Evolutionary conservation across 2,329 filamentous ascomycete genomes (phyloP).

Genomic region (Balansia obtecta): DNA sequence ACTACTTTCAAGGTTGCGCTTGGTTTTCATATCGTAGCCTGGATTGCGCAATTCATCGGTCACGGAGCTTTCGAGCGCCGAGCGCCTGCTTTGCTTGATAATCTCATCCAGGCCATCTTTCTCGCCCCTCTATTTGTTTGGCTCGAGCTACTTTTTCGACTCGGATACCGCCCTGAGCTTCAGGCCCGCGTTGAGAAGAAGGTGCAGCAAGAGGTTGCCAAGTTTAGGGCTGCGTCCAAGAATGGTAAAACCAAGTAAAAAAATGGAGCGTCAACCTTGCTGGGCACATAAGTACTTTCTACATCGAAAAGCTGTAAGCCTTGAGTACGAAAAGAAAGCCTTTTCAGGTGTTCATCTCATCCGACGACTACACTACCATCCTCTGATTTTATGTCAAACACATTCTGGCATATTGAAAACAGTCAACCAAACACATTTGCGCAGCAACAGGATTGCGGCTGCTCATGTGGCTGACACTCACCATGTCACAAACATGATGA

Average conservation of each 20-base stretch:
- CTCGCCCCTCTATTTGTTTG: slow-evolving; percentile 94
- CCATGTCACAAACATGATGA: neutral
- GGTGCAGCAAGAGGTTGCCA: slow-evolving; percentile 64
- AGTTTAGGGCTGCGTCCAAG: slow-evolving; percentile 50
- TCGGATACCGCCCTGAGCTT: slow-evolving; percentile 83
- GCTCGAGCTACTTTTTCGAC: slow-evolving; percentile 82
- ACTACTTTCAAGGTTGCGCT: slow-evolving; percentile 45
- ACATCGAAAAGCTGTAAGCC: neutral
- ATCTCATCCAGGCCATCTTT: slow-evolving; percentile 81
- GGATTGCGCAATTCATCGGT: slow-evolving; percentile 84
- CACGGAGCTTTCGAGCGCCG: slow-evolving; percentile 82
- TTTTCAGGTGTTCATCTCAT: neutral
- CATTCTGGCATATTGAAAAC: neutral
- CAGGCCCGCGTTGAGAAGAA: slow-evolving; percentile 67
- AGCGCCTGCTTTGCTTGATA: slow-evolving; percentile 81
- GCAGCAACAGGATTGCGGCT: neutral
- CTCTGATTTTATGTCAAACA: neutral
- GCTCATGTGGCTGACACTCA: neutral
- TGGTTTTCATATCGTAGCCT: slow-evolving; percentile 58
- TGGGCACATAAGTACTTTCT: neutral
- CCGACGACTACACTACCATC: neutral
- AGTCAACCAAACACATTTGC: neutral
- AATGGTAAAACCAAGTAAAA: slow-evolving; percentile 38
- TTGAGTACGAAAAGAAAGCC: neutral
- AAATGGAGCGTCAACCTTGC: neutral